Evolutionary conservation across 805 yeast genomes (phyloP), one percentile per base, ranked within the genome.

Genomic region (Cyberlindnera maclurae): DNA sequence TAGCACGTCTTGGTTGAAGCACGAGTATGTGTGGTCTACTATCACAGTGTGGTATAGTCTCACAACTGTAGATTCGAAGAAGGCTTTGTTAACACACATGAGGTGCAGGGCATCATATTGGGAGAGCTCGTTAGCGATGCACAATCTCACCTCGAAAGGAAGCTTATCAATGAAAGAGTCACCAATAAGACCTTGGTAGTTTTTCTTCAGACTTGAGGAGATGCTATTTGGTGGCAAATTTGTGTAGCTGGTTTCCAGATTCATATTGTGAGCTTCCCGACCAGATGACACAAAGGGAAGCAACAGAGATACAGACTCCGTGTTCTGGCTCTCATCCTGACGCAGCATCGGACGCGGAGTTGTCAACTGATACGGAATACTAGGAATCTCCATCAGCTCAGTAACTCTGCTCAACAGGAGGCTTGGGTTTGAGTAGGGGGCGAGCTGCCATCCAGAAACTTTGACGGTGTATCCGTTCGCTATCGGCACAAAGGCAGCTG

Each of bases 51-150:
- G 49, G 44, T 65, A 67, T 17, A 71, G 44, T n/a, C 68, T 47
- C 0, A 60, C 59, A 6, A 60, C 45, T 1, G 65, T 54, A 2
- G 62, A 51, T 1, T 39, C 36, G 42, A 62, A 62, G 45, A 67
- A 52, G 3, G 55, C 36, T 27, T 43, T 58, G 40, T 54, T 60
- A 2, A 57, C 59, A 7, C 49, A 41, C 37, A 68, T 42, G 15
- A 70, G 42, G 34, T 43, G 59, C 5, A 65, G 38, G 22, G 64
- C 52, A 40, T 67, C 73, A 37, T 59, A 57, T 46, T 69, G 75
- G 4, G 65, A 49, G 17, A 68, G 46, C 11, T 54, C 43, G 24
- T 58, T 51, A n/a, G 65, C 55, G 5, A 69, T 59, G 26, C 42
- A 36, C 17, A 53, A 34, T 8, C 63, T 50, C 12, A 68, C 43